Conservation (phyloP, 179 eudicot species). For the Patellifolia procumbens region DNA sequence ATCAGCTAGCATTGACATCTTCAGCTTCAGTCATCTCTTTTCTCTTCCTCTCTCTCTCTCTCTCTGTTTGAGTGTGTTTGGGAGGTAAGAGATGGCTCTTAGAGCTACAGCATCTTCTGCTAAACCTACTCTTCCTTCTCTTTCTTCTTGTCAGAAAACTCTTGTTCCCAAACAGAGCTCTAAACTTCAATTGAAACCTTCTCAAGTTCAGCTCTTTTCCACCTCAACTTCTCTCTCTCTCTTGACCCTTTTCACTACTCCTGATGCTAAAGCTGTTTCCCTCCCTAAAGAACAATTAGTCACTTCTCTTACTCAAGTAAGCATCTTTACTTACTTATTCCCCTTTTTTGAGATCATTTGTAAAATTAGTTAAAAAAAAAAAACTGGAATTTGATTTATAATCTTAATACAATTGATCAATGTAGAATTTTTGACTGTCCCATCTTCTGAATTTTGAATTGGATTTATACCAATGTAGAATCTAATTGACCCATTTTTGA, state of each 20-base stretch:
- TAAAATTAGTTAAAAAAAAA: not conserved
- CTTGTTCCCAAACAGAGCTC: conserved; percentile 24
- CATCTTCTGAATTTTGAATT: not conserved
- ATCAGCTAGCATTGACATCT: too few relatives aligned
- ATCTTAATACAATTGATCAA: not conserved
- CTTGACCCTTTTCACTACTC: conserved; percentile 52
- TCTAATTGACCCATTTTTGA: conserved; percentile 7
- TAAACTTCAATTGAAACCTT: conserved; percentile 5
- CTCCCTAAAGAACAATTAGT: conserved; percentile 78
- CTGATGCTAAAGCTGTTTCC: conserved; percentile 62
- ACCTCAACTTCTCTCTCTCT: conserved; percentile 61
- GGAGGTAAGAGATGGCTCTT: conserved; percentile 38
- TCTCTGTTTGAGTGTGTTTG: conserved; percentile 21
- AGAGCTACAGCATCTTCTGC: conserved; percentile 54
- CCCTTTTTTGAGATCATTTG: not conserved
- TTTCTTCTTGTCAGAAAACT: conserved; percentile 35
- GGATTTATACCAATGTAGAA: not conserved
- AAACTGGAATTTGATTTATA: not conserved
- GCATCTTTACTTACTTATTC: not conserved
- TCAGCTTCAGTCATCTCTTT: too few relatives aligned
- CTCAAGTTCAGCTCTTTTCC: conserved; percentile 27
- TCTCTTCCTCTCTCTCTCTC: not conserved
- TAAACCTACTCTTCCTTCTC: conserved; percentile 42
- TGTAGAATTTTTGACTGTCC: not conserved
- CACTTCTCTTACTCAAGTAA: conserved; percentile 83